Base-by-base conservation (phyloP, 805 yeast species). In the Kodamaea nitidulidarum region DNA sequence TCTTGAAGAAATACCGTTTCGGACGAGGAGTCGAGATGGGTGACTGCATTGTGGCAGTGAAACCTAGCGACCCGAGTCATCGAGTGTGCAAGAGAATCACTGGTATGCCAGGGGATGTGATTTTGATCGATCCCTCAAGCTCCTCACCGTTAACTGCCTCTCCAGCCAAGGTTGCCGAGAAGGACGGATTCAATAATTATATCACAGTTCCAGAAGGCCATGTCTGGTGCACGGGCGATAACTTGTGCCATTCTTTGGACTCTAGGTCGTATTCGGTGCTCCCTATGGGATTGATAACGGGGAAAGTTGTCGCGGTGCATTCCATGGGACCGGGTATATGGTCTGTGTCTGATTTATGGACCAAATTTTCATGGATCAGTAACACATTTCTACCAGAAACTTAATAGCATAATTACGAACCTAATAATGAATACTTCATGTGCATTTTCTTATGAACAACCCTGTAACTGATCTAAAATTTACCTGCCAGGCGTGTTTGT, bases 181-280 rank as follows among this genome's bases (percentile, higher is more conserved):
- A 67, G 39, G 73, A 70, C 44, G 73, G 71, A 7, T 69, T 55
- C 46, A 70, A 76, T 52, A 74, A 76, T 41, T 87, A 70, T 58
- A 80, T 91, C 7, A 70, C 67, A 40, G 90, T 93, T 0, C 98
- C 98, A 1, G 78, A 81, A 48, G 98, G 98, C 2, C 98, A 93
- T 61, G 85, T 87, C 35, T 93, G 98, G 98, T 82, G 90, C 3
- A 88, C 97, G 0, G 99, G 99, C 2, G 99, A 93, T 55, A 93
- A 93, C 55, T 61, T 91, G 41, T 75, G 87, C 18, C 88, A 82
- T 48, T 86, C 96, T 15, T 65, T 90, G 35, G 99, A 93, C 53
- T 87, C 96, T 4, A 69, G 98, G 48, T 78, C 87, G 0, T 93
- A 93, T 56, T 85, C 90, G 27, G 87, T 82, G n/a, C 65, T 93